phyloP scores from a whole-genome alignment of 1,284 basidiomycete genomes.

The Leccinum cinnamomeum region DNA sequence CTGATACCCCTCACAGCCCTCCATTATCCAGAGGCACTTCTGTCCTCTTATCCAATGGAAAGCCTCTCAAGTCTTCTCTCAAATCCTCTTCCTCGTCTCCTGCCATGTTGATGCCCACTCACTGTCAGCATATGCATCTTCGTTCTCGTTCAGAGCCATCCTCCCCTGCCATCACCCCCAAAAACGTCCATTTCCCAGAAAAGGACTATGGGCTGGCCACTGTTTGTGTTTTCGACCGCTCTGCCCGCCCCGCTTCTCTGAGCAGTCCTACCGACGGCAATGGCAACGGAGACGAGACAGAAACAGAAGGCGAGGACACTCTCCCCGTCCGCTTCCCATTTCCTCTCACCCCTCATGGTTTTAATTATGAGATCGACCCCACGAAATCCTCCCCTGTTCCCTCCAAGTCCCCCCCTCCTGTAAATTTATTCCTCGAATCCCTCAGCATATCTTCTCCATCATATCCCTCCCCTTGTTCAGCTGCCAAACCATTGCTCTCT shows the following conservation, averaged over 20 bases:
- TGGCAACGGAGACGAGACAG: constrained; percentile 63
- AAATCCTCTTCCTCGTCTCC: constrained; percentile 68
- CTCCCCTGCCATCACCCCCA: constrained; percentile 65
- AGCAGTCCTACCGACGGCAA: constrained; percentile 42
- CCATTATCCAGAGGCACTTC: constrained; percentile 35
- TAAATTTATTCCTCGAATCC: constrained; percentile 53
- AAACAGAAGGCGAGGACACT: constrained; percentile 62
- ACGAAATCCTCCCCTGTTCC: constrained; percentile 46
- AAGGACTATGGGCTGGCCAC: constrained; percentile 67
- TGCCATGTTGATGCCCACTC: constrained; percentile 35
- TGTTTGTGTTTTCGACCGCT: constrained; percentile 82
- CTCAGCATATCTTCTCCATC: constrained; percentile 44
- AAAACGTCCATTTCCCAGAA: constrained; percentile 88
- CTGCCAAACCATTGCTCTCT: constrained; percentile 39
- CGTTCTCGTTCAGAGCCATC: constrained; percentile 65
- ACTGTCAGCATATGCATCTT: constrained; percentile 34
- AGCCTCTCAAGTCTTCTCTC: constrained; percentile 87
- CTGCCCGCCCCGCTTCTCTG: constrained; percentile 68
- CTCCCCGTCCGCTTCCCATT: constrained; percentile 37
- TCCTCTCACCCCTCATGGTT: constrained; percentile 54
- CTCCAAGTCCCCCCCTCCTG: constrained; percentile 32
- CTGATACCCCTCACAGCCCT: constrained; percentile 18
- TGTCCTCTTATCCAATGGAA: constrained; percentile 76
- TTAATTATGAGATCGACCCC: constrained; percentile 46
- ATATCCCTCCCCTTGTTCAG: constrained; percentile 15